Base-by-base conservation (phyloP, 2,329 filamentous ascomycete species). In the Hypoxylon sp. region DNA sequence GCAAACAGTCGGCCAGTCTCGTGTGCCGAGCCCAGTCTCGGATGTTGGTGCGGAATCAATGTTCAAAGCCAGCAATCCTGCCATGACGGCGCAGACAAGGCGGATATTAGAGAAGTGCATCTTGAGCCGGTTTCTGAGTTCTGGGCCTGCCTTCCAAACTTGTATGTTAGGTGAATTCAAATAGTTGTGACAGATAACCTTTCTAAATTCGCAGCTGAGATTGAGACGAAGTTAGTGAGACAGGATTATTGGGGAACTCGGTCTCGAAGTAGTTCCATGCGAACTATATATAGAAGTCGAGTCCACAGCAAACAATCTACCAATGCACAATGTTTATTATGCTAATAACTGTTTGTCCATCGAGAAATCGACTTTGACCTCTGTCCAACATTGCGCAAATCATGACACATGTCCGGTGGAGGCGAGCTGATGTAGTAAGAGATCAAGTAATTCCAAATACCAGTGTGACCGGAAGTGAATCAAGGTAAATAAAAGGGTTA, bases 101-200 rank as follows among this genome's bases (percentile, higher is more conserved):
- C 11, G 38, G 20, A 45, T 9, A 5, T 26, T 38, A 18, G 30
- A 30, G 30, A 59, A 55, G 9, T 44, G 48, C 61, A 64, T 64
- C 22, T 26, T 40, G 33, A 28, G n/a, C 33, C 11, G 7, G 2
- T 33, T 50, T 33, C 9, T 24, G 16, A 9, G 42, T n/a, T 18
- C 7, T 18, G 6, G 22, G 30, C 30, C 26, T 11, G 12, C 40
- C 1, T 7, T 22, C 14, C 7, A 9, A 14, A 2, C 16, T 16
- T 40, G 16, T 40, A 2, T 16, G 36, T 11, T 32, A 3, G 28
- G n/a, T 28, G 16, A 5, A 8, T 28, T 16, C 11, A 30, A 16
- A 14, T 46, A 28, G 24, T 28, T n/a, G 14, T 26, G 2, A 16
- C 30, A 2, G 24, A 26, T 4, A 16, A 20, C 3, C 7, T 7